Conservation (phyloP, 805 yeast genomes). For the Yamadazyma olivae region DNA sequence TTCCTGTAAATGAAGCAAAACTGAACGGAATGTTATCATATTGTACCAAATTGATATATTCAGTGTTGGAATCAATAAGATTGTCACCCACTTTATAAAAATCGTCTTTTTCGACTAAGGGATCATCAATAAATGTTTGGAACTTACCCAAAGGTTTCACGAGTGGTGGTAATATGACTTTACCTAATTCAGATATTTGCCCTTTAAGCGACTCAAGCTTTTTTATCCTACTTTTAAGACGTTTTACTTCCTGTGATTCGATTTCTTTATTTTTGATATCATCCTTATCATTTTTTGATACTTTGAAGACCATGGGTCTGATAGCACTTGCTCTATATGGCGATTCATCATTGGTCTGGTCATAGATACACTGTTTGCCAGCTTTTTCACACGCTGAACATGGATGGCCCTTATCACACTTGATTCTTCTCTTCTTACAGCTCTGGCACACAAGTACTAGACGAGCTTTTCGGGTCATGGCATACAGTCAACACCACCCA, state of each 20-base stretch:
- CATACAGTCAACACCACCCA: too few relatives aligned
- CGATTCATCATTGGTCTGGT: neutral
- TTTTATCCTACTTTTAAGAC: neutral
- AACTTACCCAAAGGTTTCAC: neutral
- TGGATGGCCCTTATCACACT: constrained; percentile 35
- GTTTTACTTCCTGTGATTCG: neutral
- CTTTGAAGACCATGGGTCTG: constrained; percentile 14
- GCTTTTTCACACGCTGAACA: constrained; percentile 27
- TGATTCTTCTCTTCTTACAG: constrained; percentile 31
- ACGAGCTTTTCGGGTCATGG: constrained; percentile 27
- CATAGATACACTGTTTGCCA: constrained; percentile 18
- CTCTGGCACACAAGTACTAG: constrained; percentile 32
- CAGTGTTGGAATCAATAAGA: neutral
- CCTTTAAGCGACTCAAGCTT: neutral
- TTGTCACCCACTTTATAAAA: constrained; percentile 1
- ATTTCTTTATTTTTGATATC: neutral
- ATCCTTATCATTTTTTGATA: neutral
- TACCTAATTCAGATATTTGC: neutral
- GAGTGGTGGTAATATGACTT: neutral
- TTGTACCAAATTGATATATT: neutral
- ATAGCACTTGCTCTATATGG: constrained; percentile 20
- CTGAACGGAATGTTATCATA: neutral
- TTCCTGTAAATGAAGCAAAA: neutral
- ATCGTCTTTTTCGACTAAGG: neutral
- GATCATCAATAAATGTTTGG: neutral